Conservation (phyloP, 164 flowering plant genomes). For the Liquidambar formosana region DNA sequence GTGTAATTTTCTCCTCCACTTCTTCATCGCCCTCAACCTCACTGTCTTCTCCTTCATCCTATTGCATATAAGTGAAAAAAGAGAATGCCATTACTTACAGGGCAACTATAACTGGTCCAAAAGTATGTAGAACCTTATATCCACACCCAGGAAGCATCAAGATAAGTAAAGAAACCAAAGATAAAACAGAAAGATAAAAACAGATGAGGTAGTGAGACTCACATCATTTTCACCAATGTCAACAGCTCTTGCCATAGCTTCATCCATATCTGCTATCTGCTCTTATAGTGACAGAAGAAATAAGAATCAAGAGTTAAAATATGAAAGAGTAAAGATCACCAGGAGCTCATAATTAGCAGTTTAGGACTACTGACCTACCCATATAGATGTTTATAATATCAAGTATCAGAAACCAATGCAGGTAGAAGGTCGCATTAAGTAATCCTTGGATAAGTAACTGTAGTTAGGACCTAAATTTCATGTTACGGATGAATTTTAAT, state of each 20-base stretch:
- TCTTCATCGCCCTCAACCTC: conserved; percentile 55
- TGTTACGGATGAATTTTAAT: too few species aligned
- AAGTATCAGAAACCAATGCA: too few species aligned
- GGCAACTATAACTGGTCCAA: neutral
- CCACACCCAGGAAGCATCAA: neutral
- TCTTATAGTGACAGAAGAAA: conserved; percentile 12
- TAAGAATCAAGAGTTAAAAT: neutral
- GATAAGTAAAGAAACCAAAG: neutral
- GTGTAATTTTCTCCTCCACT: conserved; percentile 65
- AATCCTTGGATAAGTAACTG: too few species aligned
- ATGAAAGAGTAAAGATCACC: too few species aligned
- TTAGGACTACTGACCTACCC: too few species aligned
- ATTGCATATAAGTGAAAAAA: conserved; percentile 2
- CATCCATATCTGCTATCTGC: conserved; percentile 81
- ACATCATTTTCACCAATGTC: conserved; percentile 97
- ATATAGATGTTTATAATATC: too few species aligned
- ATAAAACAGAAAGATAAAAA: neutral
- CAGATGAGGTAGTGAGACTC: conserved; percentile 22
- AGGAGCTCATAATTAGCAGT: too few species aligned
- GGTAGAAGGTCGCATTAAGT: too few species aligned
- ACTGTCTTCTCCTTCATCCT: conserved; percentile 68
- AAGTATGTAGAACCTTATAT: neutral
- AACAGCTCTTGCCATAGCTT: conserved; percentile 94
- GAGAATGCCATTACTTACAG: neutral
- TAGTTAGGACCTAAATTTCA: too few species aligned